Conservation (phyloP, 2,329 filamentous ascomycete genomes). For the Epicoccum sorghinum region DNA sequence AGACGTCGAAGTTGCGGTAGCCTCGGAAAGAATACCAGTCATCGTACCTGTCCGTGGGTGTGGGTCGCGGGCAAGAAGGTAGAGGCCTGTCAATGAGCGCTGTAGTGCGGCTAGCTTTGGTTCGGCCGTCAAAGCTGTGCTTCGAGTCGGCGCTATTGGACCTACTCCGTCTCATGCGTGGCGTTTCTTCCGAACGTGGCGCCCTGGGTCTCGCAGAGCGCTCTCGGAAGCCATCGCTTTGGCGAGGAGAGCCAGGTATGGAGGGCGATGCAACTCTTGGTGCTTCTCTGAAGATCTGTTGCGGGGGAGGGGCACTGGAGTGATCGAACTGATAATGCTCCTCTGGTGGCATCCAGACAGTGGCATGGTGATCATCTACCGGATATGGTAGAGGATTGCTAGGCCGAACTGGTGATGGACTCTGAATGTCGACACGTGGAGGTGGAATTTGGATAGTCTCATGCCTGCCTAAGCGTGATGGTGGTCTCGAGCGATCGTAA, state of each 20-base stretch:
- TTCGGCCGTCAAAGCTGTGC: constrained; percentile 30
- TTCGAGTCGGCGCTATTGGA: constrained; percentile 38
- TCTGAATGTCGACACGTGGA: constrained; percentile 43
- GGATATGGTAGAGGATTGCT: constrained; percentile 52
- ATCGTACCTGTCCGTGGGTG: constrained; percentile 65
- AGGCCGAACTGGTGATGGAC: constrained; percentile 39
- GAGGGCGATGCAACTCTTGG: constrained; percentile 30
- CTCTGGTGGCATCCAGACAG: constrained; percentile 52
- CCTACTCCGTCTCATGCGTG: constrained; percentile 26
- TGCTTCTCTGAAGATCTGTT: constrained; percentile 31
- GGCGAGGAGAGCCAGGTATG: constrained; percentile 29
- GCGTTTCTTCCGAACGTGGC: constrained; percentile 28
- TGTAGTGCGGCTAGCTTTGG: constrained; percentile 19
- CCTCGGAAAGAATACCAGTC: constrained; percentile 83
- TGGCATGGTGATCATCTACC: constrained; percentile 48
- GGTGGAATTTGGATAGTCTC: constrained; percentile 38
- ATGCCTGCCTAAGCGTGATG: constrained; percentile 35
- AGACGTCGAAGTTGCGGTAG: constrained; percentile 77
- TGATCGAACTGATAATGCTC: constrained; percentile 49
- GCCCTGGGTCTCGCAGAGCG: constrained; percentile 18
- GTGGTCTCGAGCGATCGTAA: constrained; percentile 33
- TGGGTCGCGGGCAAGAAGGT: constrained; percentile 70
- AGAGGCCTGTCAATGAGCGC: constrained; percentile 33
- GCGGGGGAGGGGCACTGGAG: constrained; percentile 27
- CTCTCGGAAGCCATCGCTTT: constrained; percentile 18